Evolutionary conservation across 1,284 basidiomycete species (phyloP), one percentile per base, ranked within the genome.

Genomic region (Meira miltonrushii): DNA sequence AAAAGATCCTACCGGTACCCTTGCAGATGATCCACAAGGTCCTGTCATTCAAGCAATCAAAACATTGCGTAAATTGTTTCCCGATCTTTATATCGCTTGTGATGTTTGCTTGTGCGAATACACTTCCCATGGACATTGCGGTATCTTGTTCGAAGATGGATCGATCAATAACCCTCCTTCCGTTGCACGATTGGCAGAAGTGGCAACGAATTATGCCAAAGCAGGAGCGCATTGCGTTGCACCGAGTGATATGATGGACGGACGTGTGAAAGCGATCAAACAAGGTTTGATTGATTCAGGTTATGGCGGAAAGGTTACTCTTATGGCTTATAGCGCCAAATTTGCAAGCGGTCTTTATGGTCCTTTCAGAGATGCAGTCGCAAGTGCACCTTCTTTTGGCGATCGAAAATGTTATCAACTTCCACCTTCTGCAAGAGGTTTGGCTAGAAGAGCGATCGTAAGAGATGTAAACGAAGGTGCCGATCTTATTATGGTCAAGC

Each of bases 101-200:
- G 95, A 99, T 75, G 95, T 98, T 28, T 99, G 95, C 76, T 85
- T 99, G n/a, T 99, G 95, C 83, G 95, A 98, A 80, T 98, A 99
- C 82, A 97, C 95, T 11, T 90, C 90, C 52, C 93, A 98, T 76
- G 95, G 95, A 0, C 95, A 99, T 81, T 99, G 94, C 74, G 95
- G 95, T 28, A 78, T 92, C 61, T 85, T 94, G 28, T 79, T 87
- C 67, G 62, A 77, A 0, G 88, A 91, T 69, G 87, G 88, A 13
- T 85, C 86, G 1, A 87, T 92, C 79, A 81, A 72, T 67, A 72
- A 72, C 67, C 54, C 57, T 28, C 68, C 68, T 37, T 74, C 75
- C 13, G 90, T 92, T 5, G 82, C 82, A 33, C 87, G 94, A 57
- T 88, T 98, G 59, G 91, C 91, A 0, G 83, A 95, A 72, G 93